Evolutionary conservation across 345 rosid genomes (phyloP).

Genomic region (thale cress (Arabidopsis thaliana)): DNA sequence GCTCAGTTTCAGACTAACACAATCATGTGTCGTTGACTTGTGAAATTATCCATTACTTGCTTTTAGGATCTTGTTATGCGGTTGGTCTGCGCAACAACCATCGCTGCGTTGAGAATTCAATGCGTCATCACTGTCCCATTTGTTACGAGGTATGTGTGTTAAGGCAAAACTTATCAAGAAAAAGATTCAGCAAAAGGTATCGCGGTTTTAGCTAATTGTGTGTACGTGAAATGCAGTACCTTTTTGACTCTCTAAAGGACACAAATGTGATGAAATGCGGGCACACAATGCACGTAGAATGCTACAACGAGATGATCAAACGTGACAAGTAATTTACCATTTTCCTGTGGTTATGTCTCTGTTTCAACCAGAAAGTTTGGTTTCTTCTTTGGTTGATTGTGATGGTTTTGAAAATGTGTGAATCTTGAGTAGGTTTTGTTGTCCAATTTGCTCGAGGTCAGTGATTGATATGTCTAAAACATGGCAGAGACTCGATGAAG

Average conservation of each 20-base stretch:
- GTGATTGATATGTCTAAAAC: constrained; percentile 88
- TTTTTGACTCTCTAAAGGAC: constrained; percentile 92
- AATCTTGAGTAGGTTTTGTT: constrained; percentile 61
- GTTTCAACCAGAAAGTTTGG: neutral
- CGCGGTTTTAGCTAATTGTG: neutral
- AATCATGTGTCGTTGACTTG: neutral
- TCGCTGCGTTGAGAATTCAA: constrained; percentile 90
- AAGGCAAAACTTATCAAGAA: constrained; percentile 3
- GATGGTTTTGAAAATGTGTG: constrained; percentile 5
- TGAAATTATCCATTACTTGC: neutral
- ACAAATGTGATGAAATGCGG: constrained; percentile 95
- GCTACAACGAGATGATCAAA: constrained; percentile 81
- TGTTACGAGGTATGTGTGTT: constrained; percentile 76
- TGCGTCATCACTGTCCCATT: constrained; percentile 97
- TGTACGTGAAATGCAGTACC: constrained; percentile 56
- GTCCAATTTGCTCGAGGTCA: constrained; percentile 94
- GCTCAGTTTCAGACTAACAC: constrained; percentile 6
- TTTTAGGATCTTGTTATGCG: constrained; percentile 83
- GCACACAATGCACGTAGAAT: constrained; percentile 94
- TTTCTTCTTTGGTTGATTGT: neutral
- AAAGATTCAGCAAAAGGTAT: neutral
- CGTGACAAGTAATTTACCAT: constrained; percentile 69
- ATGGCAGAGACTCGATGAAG: constrained; percentile 91
- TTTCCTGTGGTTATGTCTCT: constrained; percentile 5
- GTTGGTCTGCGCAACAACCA: constrained; percentile 69